These are phyloP conservation scores for Chrysophaeum taylorii DNA, from an alignment of 352 stramenopile genomes.

Conservation along the genomic window DNA sequence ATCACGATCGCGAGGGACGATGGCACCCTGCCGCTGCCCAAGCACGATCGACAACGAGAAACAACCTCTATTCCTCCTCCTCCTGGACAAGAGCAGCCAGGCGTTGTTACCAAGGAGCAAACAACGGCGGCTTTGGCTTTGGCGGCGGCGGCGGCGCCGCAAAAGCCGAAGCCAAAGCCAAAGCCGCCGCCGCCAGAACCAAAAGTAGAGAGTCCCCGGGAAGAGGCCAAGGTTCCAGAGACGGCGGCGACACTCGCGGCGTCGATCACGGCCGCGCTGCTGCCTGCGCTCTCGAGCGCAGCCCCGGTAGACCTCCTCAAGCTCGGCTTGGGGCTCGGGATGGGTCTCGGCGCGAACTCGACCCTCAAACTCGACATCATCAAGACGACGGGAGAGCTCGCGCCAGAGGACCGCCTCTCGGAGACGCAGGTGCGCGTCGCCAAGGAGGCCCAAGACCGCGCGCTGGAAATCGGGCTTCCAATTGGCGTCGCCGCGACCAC, in stretches of 20 bases:
- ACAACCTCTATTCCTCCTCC: too few relatives aligned
- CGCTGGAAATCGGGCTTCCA: neutral
- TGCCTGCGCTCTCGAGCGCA: constrained; percentile 22
- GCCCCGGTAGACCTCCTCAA: constrained; percentile 43
- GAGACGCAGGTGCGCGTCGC: neutral
- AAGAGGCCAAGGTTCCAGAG: neutral
- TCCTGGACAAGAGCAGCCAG: constrained; percentile 41
- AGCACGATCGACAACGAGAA: neutral
- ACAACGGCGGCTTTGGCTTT: constrained; percentile 36
- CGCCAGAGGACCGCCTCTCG: neutral
- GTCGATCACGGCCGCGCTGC: constrained; percentile 22
- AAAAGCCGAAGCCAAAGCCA: constrained; percentile 13
- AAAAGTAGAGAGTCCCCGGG: neutral
- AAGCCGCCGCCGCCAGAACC: constrained; percentile 45
- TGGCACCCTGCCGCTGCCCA: neutral
- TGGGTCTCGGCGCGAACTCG: constrained; percentile 43
- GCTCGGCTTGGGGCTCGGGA: constrained; percentile 71
- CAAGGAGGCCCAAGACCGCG: neutral
- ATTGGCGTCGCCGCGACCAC: constrained; percentile 2
- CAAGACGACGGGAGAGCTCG: constrained; percentile 24
- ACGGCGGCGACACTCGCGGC: constrained; percentile 19
- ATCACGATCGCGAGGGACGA: neutral
- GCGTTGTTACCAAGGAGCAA: constrained; percentile 33
- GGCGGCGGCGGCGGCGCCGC: constrained; percentile 33
- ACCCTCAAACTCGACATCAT: too few relatives aligned